Evolutionary conservation across 2,329 filamentous ascomycete species (phyloP).

Genomic region (Verticillium tricorpus): DNA sequence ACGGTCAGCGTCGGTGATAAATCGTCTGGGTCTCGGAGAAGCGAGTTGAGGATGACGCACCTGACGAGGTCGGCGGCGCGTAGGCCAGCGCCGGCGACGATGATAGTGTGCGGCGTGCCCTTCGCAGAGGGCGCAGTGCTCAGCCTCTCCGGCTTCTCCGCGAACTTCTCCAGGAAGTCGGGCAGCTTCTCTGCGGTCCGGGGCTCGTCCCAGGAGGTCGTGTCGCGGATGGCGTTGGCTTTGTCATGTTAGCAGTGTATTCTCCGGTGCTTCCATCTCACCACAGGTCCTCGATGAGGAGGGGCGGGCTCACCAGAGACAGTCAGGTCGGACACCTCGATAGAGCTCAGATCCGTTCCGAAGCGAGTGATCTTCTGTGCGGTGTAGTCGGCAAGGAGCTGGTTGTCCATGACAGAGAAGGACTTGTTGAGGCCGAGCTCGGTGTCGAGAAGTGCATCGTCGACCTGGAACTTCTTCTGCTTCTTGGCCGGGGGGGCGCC

Average conservation of each 20-base stretch:
- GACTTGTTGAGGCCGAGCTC: conserved; percentile 74
- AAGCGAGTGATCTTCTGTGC: conserved; percentile 75
- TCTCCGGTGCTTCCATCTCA: background rate
- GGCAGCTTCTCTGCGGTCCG: conserved; percentile 71
- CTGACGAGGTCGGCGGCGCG: conserved; percentile 80
- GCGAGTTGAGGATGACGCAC: conserved; percentile 34
- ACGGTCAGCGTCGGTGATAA: background rate
- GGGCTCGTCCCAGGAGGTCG: conserved; percentile 64
- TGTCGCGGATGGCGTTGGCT: conserved; percentile 76
- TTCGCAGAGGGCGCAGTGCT: conserved; percentile 62
- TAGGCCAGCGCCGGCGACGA: conserved; percentile 80
- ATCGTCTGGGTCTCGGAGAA: background rate
- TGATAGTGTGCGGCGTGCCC: conserved; percentile 77
- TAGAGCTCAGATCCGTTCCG: conserved; percentile 71
- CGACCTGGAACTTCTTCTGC: conserved; percentile 49
- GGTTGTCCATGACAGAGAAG: conserved; percentile 77
- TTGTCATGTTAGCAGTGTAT: conserved; percentile 5
- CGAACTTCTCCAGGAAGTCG: conserved; percentile 68
- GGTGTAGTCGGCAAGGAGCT: conserved; percentile 79
- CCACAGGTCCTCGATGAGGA: background rate
- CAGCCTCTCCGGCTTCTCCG: conserved; percentile 54
- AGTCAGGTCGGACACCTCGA: conserved; percentile 80
- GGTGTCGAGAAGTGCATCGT: conserved; percentile 57
- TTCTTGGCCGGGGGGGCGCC: conserved; percentile 39
- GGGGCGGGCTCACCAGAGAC: conserved; percentile 59